These are phyloP conservation scores for Neocucurbitaria cava DNA, from an alignment of 2,329 filamentous ascomycete species.

Conservation along the genomic window DNA sequence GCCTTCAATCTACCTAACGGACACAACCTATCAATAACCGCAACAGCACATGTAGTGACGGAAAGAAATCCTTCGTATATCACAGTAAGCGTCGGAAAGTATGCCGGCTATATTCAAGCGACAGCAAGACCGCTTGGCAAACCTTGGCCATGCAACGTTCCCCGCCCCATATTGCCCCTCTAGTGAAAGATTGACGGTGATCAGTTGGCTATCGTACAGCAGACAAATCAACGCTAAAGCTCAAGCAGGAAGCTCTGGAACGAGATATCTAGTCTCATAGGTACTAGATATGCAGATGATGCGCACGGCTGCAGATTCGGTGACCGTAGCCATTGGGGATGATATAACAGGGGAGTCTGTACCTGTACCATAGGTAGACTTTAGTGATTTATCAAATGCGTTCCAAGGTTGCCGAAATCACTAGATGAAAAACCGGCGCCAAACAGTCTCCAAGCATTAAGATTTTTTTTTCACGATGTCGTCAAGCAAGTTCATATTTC, in stretches of 20 bases:
- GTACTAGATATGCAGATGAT: background rate
- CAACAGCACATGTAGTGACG: no score
- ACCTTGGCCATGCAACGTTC: slow-evolving; percentile 29
- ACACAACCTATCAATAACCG: background rate
- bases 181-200: slow-evolving; percentile 23
- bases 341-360: no score
- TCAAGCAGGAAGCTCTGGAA: slow-evolving; percentile 34
- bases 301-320: background rate
- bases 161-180: slow-evolving; percentile 18
- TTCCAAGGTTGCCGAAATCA: no score
- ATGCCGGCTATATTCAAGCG: slow-evolving; percentile 5
- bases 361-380: no score
- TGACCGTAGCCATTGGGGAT: background rate
- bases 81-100: background rate
- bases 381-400: no score
- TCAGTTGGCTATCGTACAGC: slow-evolving; percentile 17
- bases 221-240: slow-evolving; percentile 18
- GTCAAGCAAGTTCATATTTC: slow-evolving; percentile 7
- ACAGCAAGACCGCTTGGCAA: slow-evolving; percentile 20
- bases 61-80: background rate
- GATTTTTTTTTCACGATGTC: slow-evolving; percentile 15
- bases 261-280: background rate
- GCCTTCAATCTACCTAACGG: background rate
- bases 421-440: no score
- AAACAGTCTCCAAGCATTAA: no score